Base-by-base conservation (phyloP, 2,329 filamentous ascomycete species). In the Fusarium oligoseptatum region DNA sequence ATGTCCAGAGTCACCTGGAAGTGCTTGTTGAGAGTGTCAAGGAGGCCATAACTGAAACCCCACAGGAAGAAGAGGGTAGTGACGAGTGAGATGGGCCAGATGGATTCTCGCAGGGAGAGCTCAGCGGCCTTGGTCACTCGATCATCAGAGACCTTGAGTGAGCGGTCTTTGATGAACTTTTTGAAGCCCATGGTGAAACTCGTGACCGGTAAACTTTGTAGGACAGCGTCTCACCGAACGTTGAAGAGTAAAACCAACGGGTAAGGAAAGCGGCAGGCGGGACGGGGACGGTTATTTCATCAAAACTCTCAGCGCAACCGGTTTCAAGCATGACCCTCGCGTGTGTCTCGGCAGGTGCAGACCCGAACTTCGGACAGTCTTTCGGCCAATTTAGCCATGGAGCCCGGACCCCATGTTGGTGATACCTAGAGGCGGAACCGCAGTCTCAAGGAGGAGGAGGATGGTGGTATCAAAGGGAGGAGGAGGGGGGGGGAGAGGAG, bases 21-120 rank as follows among this genome's bases (percentile, higher is more conserved):
- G 77, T 88, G 86, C 70, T 84, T 83, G 81, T 88, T 88, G 74
- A 88, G 83, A 22, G 86, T 86, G 71, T 86, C 84, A 56, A 87
- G 80, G 20, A 87, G 79, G 50, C 85, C 84, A 72, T 86, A 86
- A 65, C 83, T 84, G 76, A 87, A 86, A 12, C 85, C 85, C 85
- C 84, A 86, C 45, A 87, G 82, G 69, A 86, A 86, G 80, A 86
- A 86, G 36, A 86, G 80, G 29, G 83, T 79, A 8, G 85, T 87
- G 55, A 86, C 84, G 6, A 95, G 86, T 64, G 85, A 84, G 55
- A 94, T 87, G 4, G 92, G 93, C 75, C 89, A 88, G 63, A 94
- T 85, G 14, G 92, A 94, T 77, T 93, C 87, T 62, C 90, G 86
- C 34, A 94, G 80, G 0, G 91, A 93, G 71, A 94, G 84, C 80